A percentile compares a stretch with the other conserved stretches of the same genome.
phyloP scores from a whole-genome alignment of 2,329 filamentous ascomycete genomes.

The Penicillium brasilianum region DNA sequence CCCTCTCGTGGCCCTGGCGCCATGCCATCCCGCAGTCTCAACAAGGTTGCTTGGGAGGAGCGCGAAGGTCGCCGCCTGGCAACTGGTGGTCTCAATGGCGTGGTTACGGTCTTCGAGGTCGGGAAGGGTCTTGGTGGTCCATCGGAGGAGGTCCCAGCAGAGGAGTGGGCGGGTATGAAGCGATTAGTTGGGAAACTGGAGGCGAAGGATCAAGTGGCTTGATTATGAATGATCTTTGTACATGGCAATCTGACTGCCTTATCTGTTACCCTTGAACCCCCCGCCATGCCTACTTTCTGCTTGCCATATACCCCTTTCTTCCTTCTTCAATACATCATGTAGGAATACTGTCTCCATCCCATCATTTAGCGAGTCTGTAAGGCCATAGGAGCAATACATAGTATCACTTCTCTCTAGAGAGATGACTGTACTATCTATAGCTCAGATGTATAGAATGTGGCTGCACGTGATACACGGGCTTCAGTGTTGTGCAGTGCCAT shows the following conservation, averaged over 20 bases:
- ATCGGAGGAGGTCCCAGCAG: constrained; percentile 78
- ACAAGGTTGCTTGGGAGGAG: constrained; percentile 93
- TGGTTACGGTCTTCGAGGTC: constrained; percentile 92
- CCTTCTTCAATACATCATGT: constrained; percentile 28
- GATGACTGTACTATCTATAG: neutral
- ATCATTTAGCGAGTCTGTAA: neutral
- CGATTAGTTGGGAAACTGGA: constrained; percentile 81
- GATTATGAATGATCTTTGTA: constrained; percentile 12
- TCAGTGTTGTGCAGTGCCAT: neutral
- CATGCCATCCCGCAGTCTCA: constrained; percentile 82
- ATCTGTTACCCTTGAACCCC: constrained; percentile 8
- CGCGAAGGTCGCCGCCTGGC: constrained; percentile 85
- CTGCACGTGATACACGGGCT: neutral
- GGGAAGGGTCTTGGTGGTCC: constrained; percentile 76
- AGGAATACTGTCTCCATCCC: constrained; percentile 19
- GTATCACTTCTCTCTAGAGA: no score
- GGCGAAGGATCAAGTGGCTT: constrained; percentile 47
- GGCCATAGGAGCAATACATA: no score
- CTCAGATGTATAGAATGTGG: neutral
- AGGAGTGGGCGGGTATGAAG: constrained; percentile 95
- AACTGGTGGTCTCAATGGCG: constrained; percentile 88
- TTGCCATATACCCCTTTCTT: constrained; percentile 35
- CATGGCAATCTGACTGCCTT: neutral
- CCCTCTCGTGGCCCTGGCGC: constrained; percentile 67
- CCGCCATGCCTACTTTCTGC: constrained; percentile 20